Evolutionary conservation across 441 rosid genomes (phyloP).

Genomic region (Arabidopsis lyrata): DNA sequence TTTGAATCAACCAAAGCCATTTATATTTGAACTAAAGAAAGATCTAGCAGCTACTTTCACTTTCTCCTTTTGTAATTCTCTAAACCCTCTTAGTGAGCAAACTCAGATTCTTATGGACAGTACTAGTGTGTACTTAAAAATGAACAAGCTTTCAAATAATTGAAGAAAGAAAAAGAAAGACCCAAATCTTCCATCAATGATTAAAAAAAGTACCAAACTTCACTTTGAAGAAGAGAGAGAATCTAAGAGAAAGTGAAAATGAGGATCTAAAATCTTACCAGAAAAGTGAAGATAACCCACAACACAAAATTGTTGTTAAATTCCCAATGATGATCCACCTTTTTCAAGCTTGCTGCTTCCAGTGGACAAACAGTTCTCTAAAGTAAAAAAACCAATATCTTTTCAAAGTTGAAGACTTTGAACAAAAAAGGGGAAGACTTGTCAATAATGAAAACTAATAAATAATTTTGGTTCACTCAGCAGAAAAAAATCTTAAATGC

Average conservation of each 20-base stretch:
- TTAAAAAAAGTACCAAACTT: slow-evolving; percentile 31
- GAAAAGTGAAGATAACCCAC: slow-evolving; percentile 46
- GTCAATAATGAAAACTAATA: slow-evolving; percentile 14
- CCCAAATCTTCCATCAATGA: slow-evolving; percentile 33
- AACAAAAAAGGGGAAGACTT: slow-evolving; percentile 26
- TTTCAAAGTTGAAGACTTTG: slow-evolving; percentile 39
- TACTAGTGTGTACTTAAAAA: slow-evolving; percentile 29
- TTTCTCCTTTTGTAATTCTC: slow-evolving; percentile 24
- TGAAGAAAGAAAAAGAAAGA: slow-evolving; percentile 22
- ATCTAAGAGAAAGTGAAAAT: slow-evolving; percentile 15
- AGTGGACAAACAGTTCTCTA: slow-evolving; percentile 30
- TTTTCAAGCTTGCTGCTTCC: slow-evolving; percentile 42
- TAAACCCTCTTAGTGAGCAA: slow-evolving; percentile 44
- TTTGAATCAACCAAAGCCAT: slow-evolving; percentile 36
- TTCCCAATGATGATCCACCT: slow-evolving; percentile 46
- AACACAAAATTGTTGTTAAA: slow-evolving; percentile 32
- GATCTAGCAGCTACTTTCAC: slow-evolving; percentile 36
- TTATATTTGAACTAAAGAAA: slow-evolving; percentile 40
- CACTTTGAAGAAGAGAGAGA: slow-evolving; percentile 21
- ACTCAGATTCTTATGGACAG: slow-evolving; percentile 53
- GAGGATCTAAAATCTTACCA: slow-evolving; percentile 40
- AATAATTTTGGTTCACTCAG: slow-evolving; percentile 6
- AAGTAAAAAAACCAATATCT: slow-evolving; percentile 29
- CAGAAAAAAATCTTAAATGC: slow-evolving; percentile 27
- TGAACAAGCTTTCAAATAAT: slow-evolving; percentile 45